These are phyloP conservation scores for Phytomonas sp. DNA, from an alignment of 208 protist species.

Conservation along the genomic window DNA sequence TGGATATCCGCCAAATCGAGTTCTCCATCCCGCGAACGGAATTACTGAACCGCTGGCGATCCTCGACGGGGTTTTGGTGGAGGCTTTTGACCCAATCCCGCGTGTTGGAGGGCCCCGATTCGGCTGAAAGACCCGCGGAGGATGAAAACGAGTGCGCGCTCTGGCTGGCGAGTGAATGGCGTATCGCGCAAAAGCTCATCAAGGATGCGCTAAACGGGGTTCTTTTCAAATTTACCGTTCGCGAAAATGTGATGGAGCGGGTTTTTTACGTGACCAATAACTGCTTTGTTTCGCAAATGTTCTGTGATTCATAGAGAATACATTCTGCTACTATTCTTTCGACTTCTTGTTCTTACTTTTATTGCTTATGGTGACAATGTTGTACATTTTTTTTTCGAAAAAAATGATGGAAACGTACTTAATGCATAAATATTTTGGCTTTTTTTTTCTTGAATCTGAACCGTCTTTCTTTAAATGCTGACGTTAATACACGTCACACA, in stretches of 20 bases:
- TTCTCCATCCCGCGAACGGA: constrained; percentile 32
- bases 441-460: not conserved
- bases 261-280: constrained; percentile 6
- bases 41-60: constrained; percentile 23
- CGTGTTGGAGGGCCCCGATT: not conserved
- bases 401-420: not conserved
- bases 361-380: not conserved
- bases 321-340: constrained; percentile 5
- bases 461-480: not conserved
- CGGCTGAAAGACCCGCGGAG: not conserved
- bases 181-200: constrained; percentile 12
- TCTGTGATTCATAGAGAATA: not conserved
- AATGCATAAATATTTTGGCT: not conserved
- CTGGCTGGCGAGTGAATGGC: constrained; percentile 54
- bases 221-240: constrained; percentile 5
- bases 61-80: not conserved
- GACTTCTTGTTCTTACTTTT: not conserved
- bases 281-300: constrained; percentile 8
- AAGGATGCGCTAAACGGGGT: not conserved
- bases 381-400: not conserved
- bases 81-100: not conserved
- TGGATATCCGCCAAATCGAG: constrained; percentile 34
- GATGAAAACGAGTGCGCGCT: not conserved
- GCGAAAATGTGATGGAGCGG: constrained; percentile 1
- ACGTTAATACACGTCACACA: not conserved